Evolutionary conservation across 768 basidiomycete species (phyloP).

Genomic region (Lentinula boryana): DNA sequence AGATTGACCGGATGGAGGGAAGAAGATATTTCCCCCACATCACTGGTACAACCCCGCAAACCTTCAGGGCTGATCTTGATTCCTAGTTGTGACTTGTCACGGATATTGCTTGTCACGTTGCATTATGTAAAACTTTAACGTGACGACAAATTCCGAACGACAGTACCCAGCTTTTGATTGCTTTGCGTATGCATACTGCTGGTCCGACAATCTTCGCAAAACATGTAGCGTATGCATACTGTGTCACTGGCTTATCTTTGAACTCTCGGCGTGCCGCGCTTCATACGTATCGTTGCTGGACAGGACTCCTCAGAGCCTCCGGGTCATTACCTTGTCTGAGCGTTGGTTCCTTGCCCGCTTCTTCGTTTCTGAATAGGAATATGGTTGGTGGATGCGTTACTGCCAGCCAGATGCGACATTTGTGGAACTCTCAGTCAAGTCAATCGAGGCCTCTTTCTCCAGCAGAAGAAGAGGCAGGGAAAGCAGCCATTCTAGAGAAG

Average conservation of each 20-base stretch:
- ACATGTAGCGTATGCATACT: constrained; percentile 27
- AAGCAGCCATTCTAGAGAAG: constrained; percentile 73
- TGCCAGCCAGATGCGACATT: neutral
- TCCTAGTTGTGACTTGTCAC: neutral
- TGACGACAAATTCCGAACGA: too few species aligned
- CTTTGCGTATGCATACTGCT: constrained; percentile 28
- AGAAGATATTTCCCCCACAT: too few species aligned
- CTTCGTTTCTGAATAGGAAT: neutral
- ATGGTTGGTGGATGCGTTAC: neutral
- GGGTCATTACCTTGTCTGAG: neutral
- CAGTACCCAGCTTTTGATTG: neutral
- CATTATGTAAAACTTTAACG: too few species aligned
- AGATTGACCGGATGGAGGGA: too few species aligned
- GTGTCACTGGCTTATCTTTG: neutral
- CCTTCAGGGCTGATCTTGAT: neutral
- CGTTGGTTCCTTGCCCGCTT: neutral
- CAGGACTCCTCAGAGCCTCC: neutral
- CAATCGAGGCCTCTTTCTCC: neutral
- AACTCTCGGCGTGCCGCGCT: neutral
- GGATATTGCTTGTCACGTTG: too few species aligned
- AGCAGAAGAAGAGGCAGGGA: constrained; percentile 61
- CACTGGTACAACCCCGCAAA: too few species aligned
- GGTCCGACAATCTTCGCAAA: constrained; percentile 13
- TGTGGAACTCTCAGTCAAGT: neutral
- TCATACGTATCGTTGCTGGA: neutral